These are phyloP conservation scores for Sarocladiaceae sp. DNA, from an alignment of 2,329 filamentous ascomycete genomes.

Conservation along the genomic window DNA sequence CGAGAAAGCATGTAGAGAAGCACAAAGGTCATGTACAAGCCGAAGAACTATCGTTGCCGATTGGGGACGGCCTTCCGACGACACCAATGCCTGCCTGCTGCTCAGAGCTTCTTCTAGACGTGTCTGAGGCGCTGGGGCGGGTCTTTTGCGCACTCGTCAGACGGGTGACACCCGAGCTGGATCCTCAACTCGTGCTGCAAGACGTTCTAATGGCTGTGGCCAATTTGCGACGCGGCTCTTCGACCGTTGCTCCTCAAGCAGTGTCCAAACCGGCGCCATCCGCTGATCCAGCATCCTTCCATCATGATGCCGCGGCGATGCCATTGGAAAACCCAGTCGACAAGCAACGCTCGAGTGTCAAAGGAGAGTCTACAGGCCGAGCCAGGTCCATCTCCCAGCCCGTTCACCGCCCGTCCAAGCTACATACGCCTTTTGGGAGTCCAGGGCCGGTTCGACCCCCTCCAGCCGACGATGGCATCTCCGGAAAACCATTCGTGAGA, in stretches of 20 bases:
- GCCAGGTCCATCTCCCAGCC: slow-evolving; percentile 17
- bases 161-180: slow-evolving; percentile 30
- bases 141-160: slow-evolving; percentile 45
- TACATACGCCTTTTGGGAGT: slow-evolving; percentile 18
- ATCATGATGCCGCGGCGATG: slow-evolving; percentile 8
- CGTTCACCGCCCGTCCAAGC: slow-evolving; percentile 15
- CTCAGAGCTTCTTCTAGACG: slow-evolving; percentile 38
- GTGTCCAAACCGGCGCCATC: not conserved
- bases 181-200: slow-evolving; percentile 37
- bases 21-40: slow-evolving; percentile 33
- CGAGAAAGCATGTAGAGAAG: slow-evolving; percentile 39
- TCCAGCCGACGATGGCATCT: slow-evolving; percentile 42
- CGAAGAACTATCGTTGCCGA: slow-evolving; percentile 23
- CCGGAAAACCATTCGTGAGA: slow-evolving; percentile 47
- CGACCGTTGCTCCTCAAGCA: too few species aligned
- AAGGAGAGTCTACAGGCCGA: slow-evolving; percentile 11
- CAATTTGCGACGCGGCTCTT: not conserved
- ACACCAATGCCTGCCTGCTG: slow-evolving; percentile 39
- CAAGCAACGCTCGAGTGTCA: slow-evolving; percentile 15
- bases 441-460: slow-evolving; percentile 16
- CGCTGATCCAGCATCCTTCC: not conserved
- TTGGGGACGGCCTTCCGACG: slow-evolving; percentile 22
- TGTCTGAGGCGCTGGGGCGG: slow-evolving; percentile 38
- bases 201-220: slow-evolving; percentile 34
- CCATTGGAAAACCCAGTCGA: slow-evolving; percentile 4